Evolutionary conservation across 1,139 yeast species (phyloP).

Genomic region (Saccharomyces hybrid): DNA sequence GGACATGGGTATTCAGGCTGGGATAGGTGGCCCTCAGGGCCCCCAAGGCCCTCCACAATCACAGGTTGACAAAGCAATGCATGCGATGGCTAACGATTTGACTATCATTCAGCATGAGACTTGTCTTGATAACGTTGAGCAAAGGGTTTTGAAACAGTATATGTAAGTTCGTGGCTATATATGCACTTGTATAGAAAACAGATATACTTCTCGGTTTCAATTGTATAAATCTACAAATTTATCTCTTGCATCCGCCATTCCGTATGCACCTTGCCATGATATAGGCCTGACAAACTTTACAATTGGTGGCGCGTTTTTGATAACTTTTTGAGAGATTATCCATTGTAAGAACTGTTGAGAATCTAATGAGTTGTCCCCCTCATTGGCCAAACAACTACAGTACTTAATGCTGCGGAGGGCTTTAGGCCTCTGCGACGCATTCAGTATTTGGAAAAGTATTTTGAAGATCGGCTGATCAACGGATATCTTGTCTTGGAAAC

Average conservation of each 20-base stretch:
- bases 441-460: constrained; percentile 24
- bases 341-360: constrained; percentile 49
- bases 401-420: constrained; percentile 20
- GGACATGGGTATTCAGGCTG: constrained; percentile 29
- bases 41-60: constrained; percentile 46
- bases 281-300: constrained; percentile 48
- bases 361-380: constrained; percentile 81
- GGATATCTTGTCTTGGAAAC: constrained; percentile 26
- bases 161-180: constrained; percentile 54
- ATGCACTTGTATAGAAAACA: constrained; percentile 35
- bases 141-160: constrained; percentile 45
- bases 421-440: constrained; percentile 7
- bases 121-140: constrained; percentile 57
- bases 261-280: constrained; percentile 85
- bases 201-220: not conserved
- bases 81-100: constrained; percentile 67
- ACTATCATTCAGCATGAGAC: constrained; percentile 56
- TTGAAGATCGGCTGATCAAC: constrained; percentile 27
- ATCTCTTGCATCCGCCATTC: constrained; percentile 42
- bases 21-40: constrained; percentile 37
- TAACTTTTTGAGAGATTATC: not conserved
- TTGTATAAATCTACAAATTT: not conserved
- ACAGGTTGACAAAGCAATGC: constrained; percentile 45
- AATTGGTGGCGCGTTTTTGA: constrained; percentile 18
- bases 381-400: constrained; percentile 54